A percentile compares a stretch with the other conserved stretches of the same genome.
Conservation (phyloP, 78 protist species). For the Dictyostelium capitatum region DNA sequence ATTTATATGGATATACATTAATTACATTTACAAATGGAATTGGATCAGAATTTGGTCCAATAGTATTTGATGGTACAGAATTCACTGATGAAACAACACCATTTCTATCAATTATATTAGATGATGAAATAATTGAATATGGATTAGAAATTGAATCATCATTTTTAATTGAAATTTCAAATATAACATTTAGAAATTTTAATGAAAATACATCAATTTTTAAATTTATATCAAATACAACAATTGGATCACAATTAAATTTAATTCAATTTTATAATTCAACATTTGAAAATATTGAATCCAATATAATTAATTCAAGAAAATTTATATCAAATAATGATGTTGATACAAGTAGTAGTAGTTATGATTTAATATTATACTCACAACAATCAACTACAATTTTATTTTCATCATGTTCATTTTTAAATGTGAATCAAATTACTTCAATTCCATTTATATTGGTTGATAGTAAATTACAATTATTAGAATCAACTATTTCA, state of each 20-base stretch:
- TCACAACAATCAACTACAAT: too few species aligned
- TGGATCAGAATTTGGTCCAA: background rate
- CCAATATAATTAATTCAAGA: background rate
- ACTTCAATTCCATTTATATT: too few species aligned
- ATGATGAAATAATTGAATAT: background rate
- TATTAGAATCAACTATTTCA: too few species aligned
- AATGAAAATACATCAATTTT: background rate
- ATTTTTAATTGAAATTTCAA: too few species aligned
- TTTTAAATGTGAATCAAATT: too few species aligned
- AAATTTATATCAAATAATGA: too few species aligned
- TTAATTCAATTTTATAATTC: slow-evolving; percentile 5
- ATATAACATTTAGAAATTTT: background rate
- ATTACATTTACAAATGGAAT: background rate
- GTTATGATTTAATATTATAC: too few species aligned
- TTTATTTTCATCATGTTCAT: too few species aligned
- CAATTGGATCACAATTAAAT: background rate
- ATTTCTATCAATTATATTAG: background rate
- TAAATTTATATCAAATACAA: background rate
- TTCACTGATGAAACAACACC: background rate
- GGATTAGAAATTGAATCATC: background rate
- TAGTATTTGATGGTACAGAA: background rate
- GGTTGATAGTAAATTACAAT: too few species aligned
- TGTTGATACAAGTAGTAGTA: too few species aligned
- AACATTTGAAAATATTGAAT: background rate
- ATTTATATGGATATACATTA: background rate